Conservation (phyloP, 2,329 filamentous ascomycete genomes). For the Aspergillus persii region DNA sequence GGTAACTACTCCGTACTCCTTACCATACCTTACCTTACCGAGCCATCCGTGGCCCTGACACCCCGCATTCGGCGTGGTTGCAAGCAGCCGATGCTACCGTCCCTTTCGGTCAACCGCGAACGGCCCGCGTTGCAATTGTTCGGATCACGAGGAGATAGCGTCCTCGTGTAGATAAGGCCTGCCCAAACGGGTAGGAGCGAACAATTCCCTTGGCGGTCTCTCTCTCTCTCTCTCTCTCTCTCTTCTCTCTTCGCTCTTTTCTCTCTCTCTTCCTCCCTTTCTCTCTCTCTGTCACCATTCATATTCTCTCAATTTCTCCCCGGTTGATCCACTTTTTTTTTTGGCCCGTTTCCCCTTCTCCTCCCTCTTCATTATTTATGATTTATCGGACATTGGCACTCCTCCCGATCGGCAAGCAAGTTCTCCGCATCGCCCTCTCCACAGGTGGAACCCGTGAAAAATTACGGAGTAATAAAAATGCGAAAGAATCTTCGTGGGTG, state of each 20-base stretch:
- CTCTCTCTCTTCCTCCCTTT: no score
- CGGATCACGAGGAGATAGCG: not conserved
- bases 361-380: not conserved
- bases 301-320: not conserved
- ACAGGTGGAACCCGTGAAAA: not conserved
- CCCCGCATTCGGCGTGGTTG: constrained; percentile 20
- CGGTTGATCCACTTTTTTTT: not conserved
- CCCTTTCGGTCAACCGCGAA: constrained; percentile 4
- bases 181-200: not conserved
- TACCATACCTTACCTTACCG: no score
- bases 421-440: not conserved
- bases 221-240: not conserved
- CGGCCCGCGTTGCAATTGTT: not conserved
- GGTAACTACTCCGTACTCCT: no score
- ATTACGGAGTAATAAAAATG: not conserved
- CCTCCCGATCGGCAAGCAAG: not conserved
- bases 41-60: not conserved
- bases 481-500: not conserved
- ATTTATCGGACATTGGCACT: not conserved
- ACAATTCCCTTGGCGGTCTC: no score
- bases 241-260: not conserved
- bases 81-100: constrained; percentile 22
- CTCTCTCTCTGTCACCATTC: no score
- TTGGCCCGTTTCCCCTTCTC: not conserved
- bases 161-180: not conserved